Conservation (phyloP, 2,329 filamentous ascomycete genomes). For the Mycosphaerella sp. region DNA sequence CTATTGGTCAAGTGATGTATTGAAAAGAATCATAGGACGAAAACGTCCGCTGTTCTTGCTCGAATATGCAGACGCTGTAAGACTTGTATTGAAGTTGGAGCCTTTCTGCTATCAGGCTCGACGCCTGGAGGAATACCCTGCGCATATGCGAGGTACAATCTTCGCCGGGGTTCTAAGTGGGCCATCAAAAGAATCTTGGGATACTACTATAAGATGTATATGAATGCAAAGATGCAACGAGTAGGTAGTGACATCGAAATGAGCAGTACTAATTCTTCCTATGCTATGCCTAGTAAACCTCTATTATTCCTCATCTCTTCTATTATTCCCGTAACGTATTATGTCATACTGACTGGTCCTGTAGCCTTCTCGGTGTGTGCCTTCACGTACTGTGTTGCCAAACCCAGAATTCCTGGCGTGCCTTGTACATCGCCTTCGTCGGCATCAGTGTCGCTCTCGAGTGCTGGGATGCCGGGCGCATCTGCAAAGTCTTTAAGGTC, state of each 20-base stretch:
- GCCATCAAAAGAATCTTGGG: no score
- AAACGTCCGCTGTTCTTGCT: neutral
- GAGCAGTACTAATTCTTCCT: neutral
- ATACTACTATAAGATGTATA: no score
- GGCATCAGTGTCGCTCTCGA: slow-evolving; percentile 35
- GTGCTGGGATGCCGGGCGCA: slow-evolving; percentile 26
- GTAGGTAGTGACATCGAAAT: no score
- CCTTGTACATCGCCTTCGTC: slow-evolving; percentile 41
- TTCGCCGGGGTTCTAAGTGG: no score
- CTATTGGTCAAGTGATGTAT: no score
- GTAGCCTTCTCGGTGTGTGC: slow-evolving; percentile 47
- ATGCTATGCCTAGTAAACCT: neutral
- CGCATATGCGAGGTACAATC: no score
- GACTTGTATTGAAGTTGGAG: neutral
- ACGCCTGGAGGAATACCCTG: neutral
- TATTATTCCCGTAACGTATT: neutral
- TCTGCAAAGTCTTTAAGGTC: slow-evolving; percentile 50
- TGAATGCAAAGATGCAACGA: no score
- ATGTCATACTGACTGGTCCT: slow-evolving; percentile 17
- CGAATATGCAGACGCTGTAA: no score
- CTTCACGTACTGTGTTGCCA: slow-evolving; percentile 62
- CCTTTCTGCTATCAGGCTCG: neutral
- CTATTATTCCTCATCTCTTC: neutral
- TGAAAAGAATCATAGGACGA: no score
- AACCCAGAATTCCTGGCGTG: slow-evolving; percentile 53